Base-by-base conservation (phyloP, 2,329 filamentous ascomycete species). In the Xylaria sp. region DNA sequence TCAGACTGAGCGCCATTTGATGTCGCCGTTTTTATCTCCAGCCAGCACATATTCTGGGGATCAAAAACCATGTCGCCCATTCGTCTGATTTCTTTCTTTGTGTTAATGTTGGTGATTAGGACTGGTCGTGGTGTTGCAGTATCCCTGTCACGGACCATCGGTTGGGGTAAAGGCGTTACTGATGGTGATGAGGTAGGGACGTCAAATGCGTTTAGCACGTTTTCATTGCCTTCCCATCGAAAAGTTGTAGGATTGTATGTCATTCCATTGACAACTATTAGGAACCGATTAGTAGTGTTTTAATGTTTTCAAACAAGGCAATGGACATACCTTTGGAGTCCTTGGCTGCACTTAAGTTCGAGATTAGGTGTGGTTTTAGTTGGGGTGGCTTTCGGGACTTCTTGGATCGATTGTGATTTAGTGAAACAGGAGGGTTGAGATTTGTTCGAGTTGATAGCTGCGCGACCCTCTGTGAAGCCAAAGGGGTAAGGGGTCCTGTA, bases 41-140 rank as follows among this genome's bases (percentile, higher is more conserved):
- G 86, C 96, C 96, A 99, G 78, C 94, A 96, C 95, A 99, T 98
- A 73, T 93, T 93, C 69, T 93, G 90, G 3, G 96, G 96, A 76
- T 99, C 96, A 77, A 98, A 99, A 10, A 98, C 92, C 96, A 99
- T 99, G 72, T 94, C 93, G n/a, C 94, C 92, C 65, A 97, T 94
- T 39, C 97, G 92, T 79, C 97, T 94, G 15, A 97, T 91, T 68
- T 93, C 94, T 75, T 95, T 92, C 68, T 90, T 90, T 4, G 90
- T 86, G 61, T 91, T 92, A 71, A 97, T 92, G 71, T 97, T 96
- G 54, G 94, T 94, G 74, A 99, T 99, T 20, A 99, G 86, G 5
- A 95, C 94, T 10, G 93, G 85, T 68, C 90, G 80, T 72, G 89
- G 88, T 1, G 88, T 90, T 10, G 82, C 76, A 13, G 79, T 81